phyloP scores from a whole-genome alignment of 768 basidiomycete genomes.

The Termitomyces sp. region DNA sequence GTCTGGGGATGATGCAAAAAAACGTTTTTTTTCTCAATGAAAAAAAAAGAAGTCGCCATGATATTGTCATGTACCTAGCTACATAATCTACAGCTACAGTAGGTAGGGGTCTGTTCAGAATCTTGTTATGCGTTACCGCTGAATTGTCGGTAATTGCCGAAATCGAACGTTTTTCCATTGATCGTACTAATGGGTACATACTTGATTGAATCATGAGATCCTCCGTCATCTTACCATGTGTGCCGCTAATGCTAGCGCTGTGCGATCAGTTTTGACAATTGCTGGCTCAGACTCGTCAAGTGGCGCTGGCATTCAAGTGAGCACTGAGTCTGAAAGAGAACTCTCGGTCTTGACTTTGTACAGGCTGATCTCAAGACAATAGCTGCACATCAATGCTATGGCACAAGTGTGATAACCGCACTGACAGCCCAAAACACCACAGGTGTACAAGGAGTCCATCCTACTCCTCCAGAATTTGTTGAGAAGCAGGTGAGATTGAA shows the following conservation, averaged over 20 bases:
- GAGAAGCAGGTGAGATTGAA: slow-evolving; percentile 54
- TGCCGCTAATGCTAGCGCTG: background rate
- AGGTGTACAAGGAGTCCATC: slow-evolving; percentile 73
- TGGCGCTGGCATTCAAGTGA: slow-evolving; percentile 86
- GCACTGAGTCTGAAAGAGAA: slow-evolving; percentile 3
- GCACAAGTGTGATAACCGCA: slow-evolving; percentile 77
- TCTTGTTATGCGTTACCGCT: background rate
- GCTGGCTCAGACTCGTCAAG: slow-evolving; percentile 81
- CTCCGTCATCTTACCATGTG: background rate
- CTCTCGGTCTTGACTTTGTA: background rate
- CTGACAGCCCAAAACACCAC: slow-evolving; percentile 86
- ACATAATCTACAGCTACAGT: background rate
- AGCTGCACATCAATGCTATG: slow-evolving; percentile 73
- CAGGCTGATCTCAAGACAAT: slow-evolving; percentile 88
- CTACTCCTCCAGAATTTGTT: slow-evolving; percentile 65
- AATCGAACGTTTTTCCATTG: background rate
- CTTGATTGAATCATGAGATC: background rate
- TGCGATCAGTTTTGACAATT: slow-evolving; percentile 52
- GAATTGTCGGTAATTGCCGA: background rate
- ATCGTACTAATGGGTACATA: background rate
- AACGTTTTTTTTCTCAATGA: too few species aligned
- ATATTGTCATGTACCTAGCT: background rate
- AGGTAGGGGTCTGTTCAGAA: too few species aligned
- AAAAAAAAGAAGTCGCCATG: background rate
- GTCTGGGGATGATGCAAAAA: background rate